Conservation (phyloP, 148 eudicot genomes). For the Polygonum maritimum region DNA sequence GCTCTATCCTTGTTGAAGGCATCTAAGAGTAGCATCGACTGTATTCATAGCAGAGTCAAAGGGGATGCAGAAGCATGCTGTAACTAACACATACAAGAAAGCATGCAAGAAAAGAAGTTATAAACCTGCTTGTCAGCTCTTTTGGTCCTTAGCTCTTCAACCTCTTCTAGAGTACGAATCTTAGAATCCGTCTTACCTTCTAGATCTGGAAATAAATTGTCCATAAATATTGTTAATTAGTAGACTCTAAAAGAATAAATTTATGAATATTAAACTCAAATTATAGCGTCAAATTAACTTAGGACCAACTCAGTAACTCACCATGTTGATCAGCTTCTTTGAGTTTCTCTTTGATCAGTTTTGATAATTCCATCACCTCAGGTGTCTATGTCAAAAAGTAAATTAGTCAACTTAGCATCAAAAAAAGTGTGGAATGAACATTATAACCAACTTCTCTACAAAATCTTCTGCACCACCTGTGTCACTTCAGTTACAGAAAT, state of each 20-base stretch:
- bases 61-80: neutral
- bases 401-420: conserved; percentile 4
- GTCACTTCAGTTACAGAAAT: conserved; percentile 91
- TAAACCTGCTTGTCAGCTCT: conserved; percentile 95
- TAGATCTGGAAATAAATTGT: conserved; percentile 40
- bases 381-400: conserved; percentile 38
- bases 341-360: conserved; percentile 72
- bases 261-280: neutral
- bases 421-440: neutral
- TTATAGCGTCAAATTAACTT: neutral
- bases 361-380: conserved; percentile 69
- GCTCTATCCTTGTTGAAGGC: conserved; percentile 97
- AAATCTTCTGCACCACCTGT: conserved; percentile 33
- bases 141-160: conserved; percentile 68
- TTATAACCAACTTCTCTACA: neutral
- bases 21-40: conserved; percentile 89
- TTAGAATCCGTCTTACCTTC: conserved; percentile 92
- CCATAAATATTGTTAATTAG: conserved; percentile 1
- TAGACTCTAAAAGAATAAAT: neutral
- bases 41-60: conserved; percentile 7
- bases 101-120: neutral
- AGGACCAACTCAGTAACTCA: conserved; percentile 20
- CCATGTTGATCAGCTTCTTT: conserved; percentile 74
- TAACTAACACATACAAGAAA: neutral
- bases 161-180: conserved; percentile 60